Evolutionary conservation across 345 rosid genomes (phyloP).

Genomic region (Lepidium didymum): DNA sequence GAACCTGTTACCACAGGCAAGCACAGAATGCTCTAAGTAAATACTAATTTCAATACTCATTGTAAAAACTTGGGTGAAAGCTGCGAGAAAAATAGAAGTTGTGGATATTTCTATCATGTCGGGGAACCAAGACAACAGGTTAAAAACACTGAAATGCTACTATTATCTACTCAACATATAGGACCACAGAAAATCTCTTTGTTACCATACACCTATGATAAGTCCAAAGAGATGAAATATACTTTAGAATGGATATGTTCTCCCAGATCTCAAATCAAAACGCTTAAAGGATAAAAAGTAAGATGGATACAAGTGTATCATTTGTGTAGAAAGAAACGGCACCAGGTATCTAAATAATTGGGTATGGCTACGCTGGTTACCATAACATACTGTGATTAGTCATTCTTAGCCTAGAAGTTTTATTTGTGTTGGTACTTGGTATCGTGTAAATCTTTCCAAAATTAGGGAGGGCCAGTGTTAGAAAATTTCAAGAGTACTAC

Average conservation of each 20-base stretch:
- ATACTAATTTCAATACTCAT: background rate
- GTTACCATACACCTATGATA: background rate
- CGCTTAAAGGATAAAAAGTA: background rate
- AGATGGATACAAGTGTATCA: background rate
- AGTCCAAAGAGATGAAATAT: background rate
- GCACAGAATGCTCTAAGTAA: background rate
- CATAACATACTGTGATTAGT: slow-evolving; percentile 2
- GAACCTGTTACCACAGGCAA: slow-evolving; percentile 52
- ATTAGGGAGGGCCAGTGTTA: background rate
- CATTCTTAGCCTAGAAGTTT: background rate
- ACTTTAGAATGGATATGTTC: background rate
- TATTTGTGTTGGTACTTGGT: background rate
- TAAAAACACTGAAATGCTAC: background rate
- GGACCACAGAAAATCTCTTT: background rate
- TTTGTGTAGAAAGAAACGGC: background rate
- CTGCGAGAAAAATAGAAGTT: background rate
- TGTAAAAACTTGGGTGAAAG: background rate
- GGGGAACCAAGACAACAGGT: background rate
- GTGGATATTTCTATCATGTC: background rate
- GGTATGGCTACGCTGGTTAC: background rate
- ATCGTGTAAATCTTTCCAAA: background rate
- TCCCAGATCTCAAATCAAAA: background rate
- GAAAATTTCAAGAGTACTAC: slow-evolving; percentile 8
- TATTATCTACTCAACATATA: background rate
- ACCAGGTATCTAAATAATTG: background rate